Evolutionary conservation across 352 stramenopile species (phyloP).

Genomic region (Thraustochytrium striatum): DNA sequence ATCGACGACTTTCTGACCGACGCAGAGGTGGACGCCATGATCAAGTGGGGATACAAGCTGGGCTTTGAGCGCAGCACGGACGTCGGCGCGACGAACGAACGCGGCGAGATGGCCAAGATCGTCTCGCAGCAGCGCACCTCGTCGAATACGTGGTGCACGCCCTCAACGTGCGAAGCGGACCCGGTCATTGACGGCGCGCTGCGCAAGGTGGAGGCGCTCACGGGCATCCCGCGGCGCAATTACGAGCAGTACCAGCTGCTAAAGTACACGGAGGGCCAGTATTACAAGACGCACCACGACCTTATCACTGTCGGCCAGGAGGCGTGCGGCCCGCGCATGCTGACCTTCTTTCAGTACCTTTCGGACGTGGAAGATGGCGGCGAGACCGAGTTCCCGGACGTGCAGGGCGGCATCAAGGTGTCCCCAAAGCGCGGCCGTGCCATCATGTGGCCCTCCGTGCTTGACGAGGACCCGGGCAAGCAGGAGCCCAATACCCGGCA

Average conservation of each 20-base stretch:
- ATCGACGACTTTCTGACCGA: constrained; percentile 64
- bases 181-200: constrained; percentile 53
- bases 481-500: constrained; percentile 64
- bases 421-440: constrained; percentile 56
- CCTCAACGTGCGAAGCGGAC: constrained; percentile 59
- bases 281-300: constrained; percentile 63
- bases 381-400: constrained; percentile 54
- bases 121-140: constrained; percentile 58
- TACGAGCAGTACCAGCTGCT: constrained; percentile 67
- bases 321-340: constrained; percentile 60
- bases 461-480: constrained; percentile 59
- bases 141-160: constrained; percentile 62
- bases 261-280: constrained; percentile 61
- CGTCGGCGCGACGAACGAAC: constrained; percentile 59
- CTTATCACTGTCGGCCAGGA: background rate
- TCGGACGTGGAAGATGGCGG: constrained; percentile 67
- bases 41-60: constrained; percentile 55
- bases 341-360: constrained; percentile 74
- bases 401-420: constrained; percentile 51
- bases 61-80: constrained; percentile 62
- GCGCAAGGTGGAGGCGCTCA: constrained; percentile 62
- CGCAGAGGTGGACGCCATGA: constrained; percentile 59
- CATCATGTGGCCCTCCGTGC: constrained; percentile 65
- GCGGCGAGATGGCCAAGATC: constrained; percentile 62
- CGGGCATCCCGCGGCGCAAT: constrained; percentile 60